Evolutionary conservation across 2,329 filamentous ascomycete genomes (phyloP), one percentile per base, ranked within the genome.

Genomic region (Cordyceps militaris): DNA sequence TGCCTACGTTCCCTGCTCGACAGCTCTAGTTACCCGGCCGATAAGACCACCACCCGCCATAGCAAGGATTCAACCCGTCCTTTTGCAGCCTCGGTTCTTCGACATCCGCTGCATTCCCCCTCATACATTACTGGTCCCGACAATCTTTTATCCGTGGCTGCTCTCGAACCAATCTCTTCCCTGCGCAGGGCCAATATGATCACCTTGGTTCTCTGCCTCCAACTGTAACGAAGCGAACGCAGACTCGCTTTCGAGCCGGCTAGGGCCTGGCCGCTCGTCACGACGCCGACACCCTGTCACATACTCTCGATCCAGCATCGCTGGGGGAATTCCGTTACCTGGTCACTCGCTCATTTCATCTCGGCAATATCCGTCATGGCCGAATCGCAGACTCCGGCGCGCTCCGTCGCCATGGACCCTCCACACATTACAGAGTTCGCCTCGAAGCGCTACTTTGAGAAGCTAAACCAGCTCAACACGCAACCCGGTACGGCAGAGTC

Each of bases 371-470:
- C 58, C 62, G 65, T 47, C 63, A 73, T 74, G 72, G 65, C 71
- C 59, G 67, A 71, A 61, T 63, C 64, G 53, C 64, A 64, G 11
- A 49, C 49, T 54, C 62, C 54, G 13, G 40, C 64, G 52, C 65
- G 64, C 47, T 64, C 66, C 61, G 62, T 65, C 68, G 70, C 70
- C 66, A 84, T 85, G 82, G 83, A 86, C 62, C 81, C 80, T 65
- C 76, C 79, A 64, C 83, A 85, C 62, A 76, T 84, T 61, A 85
- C 83, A 60, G 84, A 87, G 69, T 87, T 87, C 71, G 84, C 82
- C 61, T 87, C 84, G 46, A 76, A 81, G 69, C 80, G 80, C 62
- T 87, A 84, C 66, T 83, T 85, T 63, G 78, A 79, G 56, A 87
- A 87, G 71, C 69, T 86, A 60, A 77, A 74, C 58, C 79, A 83